phyloP scores from a whole-genome alignment of 176 grass and related monocot species.

The Cenchrus americanus region DNA sequence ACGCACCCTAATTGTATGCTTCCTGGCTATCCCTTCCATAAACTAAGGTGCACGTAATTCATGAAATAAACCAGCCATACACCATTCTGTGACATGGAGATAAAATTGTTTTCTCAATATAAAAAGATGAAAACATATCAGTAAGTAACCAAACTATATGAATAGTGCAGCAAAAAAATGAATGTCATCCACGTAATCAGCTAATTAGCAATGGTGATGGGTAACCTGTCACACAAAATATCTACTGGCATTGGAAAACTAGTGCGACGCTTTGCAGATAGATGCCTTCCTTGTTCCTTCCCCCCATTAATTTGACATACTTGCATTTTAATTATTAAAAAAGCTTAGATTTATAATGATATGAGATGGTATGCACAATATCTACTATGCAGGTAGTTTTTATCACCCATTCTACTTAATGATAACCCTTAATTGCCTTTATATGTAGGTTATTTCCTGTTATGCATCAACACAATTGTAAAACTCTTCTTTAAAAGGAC shows the following conservation, averaged over 20 bases:
- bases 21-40: not conserved
- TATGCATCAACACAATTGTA: not conserved
- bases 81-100: not conserved
- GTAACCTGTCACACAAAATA: not conserved
- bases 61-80: not conserved
- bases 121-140: not conserved
- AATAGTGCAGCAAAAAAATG: not conserved
- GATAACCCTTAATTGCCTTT: too few species aligned
- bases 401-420: not conserved
- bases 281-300: not conserved
- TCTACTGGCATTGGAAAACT: not conserved
- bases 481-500: not conserved
- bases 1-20: not conserved
- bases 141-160: conserved; percentile 11
- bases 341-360: not conserved
- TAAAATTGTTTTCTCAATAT: not conserved
- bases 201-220: not conserved
- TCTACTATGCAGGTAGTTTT: not conserved
- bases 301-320: not conserved
- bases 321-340: not conserved
- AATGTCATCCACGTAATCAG: not conserved
- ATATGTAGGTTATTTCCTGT: not conserved
- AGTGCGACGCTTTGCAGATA: not conserved
- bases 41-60: not conserved
- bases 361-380: not conserved